Percentiles rank a stretch among this genome's conserved stretches.
These are phyloP conservation scores for Monosporascus sp. DNA, from an alignment of 2,329 filamentous ascomycete genomes.

Conservation along the genomic window DNA sequence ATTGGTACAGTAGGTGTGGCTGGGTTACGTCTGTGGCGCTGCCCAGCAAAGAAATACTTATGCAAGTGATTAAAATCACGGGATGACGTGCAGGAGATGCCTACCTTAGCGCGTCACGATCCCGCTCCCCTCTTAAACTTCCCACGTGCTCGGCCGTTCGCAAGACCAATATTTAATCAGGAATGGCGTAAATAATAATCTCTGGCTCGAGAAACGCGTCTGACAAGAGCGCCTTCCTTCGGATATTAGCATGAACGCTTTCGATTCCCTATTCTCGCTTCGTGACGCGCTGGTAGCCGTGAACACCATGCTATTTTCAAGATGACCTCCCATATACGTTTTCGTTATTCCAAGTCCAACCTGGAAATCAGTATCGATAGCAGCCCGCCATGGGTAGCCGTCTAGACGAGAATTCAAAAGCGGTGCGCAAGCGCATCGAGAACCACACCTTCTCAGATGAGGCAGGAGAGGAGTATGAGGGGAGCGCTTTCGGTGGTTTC, in stretches of 20 bases:
- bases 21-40: too few species aligned
- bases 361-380: not conserved
- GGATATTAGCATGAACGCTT: not conserved
- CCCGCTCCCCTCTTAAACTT: not conserved
- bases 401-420: slow-evolving; percentile 58
- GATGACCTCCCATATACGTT: slow-evolving; percentile 12
- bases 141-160: too few species aligned
- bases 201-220: too few species aligned
- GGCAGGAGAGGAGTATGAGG: slow-evolving; percentile 84
- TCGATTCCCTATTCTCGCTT: not conserved
- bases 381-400: slow-evolving; percentile 49
- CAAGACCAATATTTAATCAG: too few species aligned
- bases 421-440: slow-evolving; percentile 57
- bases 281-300: not conserved
- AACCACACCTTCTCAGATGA: slow-evolving; percentile 72
- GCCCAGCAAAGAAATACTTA: not conserved
- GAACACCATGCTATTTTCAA: slow-evolving; percentile 5
- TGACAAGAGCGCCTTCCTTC: not conserved
- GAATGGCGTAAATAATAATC: too few species aligned
- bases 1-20: too few species aligned
- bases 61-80: slow-evolving; percentile 24
- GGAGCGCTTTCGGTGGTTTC: slow-evolving; percentile 84
- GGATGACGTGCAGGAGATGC: slow-evolving; percentile 32
- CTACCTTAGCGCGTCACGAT: slow-evolving; percentile 5
- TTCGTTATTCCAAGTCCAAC: not conserved